Conservation (phyloP, 2,329 filamentous ascomycete genomes). For the Penicillium psychrosexuale region DNA sequence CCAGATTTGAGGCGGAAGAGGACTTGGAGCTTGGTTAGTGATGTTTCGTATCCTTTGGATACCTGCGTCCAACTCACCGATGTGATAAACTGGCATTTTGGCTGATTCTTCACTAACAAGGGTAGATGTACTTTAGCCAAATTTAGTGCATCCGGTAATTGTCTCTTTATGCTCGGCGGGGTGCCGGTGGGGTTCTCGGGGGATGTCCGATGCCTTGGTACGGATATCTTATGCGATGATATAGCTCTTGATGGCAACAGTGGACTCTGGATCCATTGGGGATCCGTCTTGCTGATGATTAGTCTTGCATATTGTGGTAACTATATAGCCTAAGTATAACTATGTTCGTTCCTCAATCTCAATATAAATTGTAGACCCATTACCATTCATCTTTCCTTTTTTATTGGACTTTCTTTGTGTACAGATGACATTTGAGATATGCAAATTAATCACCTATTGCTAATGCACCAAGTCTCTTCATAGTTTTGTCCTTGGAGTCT, state of each 20-base stretch:
- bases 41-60: neutral
- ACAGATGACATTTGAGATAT: neutral
- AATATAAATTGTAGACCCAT: no score
- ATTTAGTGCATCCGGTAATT: neutral
- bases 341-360: no score
- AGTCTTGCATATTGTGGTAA: no score
- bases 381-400: neutral
- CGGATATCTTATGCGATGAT: neutral
- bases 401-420: neutral
- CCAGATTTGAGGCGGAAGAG: slow-evolving; percentile 45
- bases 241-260: no score
- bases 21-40: slow-evolving; percentile 27
- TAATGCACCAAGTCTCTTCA: neutral
- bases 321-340: no score
- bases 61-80: slow-evolving; percentile 29
- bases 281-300: no score
- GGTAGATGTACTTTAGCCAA: neutral
- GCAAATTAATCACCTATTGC: neutral
- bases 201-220: neutral
- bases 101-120: neutral
- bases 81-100: slow-evolving; percentile 42
- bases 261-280: no score
- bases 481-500: neutral
- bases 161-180: neutral
- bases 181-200: neutral